phyloP scores from a whole-genome alignment of 805 yeast genomes.

The Kurtzmaniella cleridarum region DNA sequence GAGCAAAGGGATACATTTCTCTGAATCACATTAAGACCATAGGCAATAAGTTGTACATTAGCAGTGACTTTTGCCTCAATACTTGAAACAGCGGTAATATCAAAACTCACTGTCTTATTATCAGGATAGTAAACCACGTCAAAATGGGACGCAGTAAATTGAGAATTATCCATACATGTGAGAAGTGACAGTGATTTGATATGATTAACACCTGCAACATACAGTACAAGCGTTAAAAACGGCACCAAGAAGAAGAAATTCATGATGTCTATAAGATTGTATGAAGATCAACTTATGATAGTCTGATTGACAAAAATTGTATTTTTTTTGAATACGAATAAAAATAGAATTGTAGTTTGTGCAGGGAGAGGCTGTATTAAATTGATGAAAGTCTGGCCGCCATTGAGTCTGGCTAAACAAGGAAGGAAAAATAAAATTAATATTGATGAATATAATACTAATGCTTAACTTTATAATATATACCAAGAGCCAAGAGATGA shows the following conservation, averaged over 20 bases:
- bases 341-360: too few relatives aligned
- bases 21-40: conserved; percentile 66
- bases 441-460: too few relatives aligned
- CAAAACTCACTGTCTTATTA: conserved; percentile 56
- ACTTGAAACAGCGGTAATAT: conserved; percentile 73
- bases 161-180: conserved; percentile 90
- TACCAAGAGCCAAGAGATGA: too few relatives aligned
- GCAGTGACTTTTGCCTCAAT: conserved; percentile 70
- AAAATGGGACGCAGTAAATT: conserved; percentile 77
- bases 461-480: too few relatives aligned
- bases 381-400: background rate
- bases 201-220: conserved; percentile 15
- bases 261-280: background rate
- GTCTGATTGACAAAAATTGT: too few relatives aligned
- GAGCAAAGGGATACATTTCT: conserved; percentile 60
- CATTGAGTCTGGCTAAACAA: too few relatives aligned
- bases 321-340: too few relatives aligned
- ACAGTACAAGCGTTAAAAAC: conserved; percentile 5
- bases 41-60: conserved; percentile 60
- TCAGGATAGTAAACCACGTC: conserved; percentile 69
- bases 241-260: background rate
- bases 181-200: conserved; percentile 64
- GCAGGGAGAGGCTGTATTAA: too few relatives aligned
- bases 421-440: background rate
- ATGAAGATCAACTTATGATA: background rate